A percentile compares a stretch with the other conserved stretches of the same genome.
Evolutionary conservation across 805 yeast genomes (phyloP).

Genomic region (Metahyphopichia silvanorum): DNA sequence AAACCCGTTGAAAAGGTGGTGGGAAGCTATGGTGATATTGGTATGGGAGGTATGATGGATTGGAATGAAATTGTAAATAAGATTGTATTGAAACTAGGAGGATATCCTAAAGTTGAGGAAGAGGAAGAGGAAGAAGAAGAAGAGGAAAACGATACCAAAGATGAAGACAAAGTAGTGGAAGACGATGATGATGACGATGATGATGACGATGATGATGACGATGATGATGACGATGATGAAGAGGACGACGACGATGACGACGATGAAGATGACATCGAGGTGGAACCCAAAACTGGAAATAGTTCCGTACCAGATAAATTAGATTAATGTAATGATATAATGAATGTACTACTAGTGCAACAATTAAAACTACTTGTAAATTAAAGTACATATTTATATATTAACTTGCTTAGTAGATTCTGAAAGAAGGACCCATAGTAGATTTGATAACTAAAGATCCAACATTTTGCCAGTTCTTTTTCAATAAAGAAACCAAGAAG

Average conservation of each 20-base stretch:
- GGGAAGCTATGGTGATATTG: conserved; percentile 92
- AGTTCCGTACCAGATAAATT: too few species aligned
- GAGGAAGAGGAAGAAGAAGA: conserved; percentile 48
- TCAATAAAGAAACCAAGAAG: conserved; percentile 98
- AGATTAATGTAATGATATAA: too few species aligned
- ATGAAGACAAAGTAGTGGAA: conserved; percentile 22
- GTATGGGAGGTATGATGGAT: conserved; percentile 99
- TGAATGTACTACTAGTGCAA: too few species aligned
- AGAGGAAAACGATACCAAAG: conserved; percentile 40
- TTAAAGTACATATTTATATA: too few species aligned
- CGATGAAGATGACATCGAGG: conserved; percentile 27
- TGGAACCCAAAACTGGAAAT: conserved; percentile 15
- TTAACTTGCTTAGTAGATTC: conserved; percentile 77
- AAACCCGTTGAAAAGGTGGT: conserved; percentile 93
- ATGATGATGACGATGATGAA: conserved; percentile 42
- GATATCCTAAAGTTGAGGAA: conserved; percentile 49
- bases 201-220: conserved; percentile 32
- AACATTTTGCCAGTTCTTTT: conserved; percentile 99
- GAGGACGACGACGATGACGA: conserved; percentile 47
- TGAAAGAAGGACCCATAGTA: conserved; percentile 99
- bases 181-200: conserved; percentile 30
- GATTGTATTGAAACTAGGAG: conserved; percentile 65
- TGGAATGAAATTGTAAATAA: conserved; percentile 91
- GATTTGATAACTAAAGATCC: conserved; percentile 99
- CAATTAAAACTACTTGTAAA: too few species aligned